These are phyloP conservation scores for Colletotrichum nymphaeae DNA, from an alignment of 2,329 filamentous ascomycete genomes.

Conservation along the genomic window DNA sequence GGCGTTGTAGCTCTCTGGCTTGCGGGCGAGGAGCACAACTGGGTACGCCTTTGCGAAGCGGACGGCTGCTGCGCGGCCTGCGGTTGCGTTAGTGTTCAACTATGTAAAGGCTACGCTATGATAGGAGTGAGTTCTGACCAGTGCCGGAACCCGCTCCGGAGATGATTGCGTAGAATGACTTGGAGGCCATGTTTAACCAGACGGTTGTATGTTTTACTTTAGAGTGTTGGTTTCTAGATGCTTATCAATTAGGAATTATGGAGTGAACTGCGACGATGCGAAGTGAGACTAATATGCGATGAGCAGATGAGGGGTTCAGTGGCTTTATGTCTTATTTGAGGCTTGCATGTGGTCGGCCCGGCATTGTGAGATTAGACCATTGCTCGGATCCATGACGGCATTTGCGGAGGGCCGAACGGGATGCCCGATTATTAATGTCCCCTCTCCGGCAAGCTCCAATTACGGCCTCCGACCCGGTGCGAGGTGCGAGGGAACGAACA, in stretches of 20 bases:
- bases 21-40: conserved; percentile 80
- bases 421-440: conserved; percentile 28
- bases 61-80: conserved; percentile 62
- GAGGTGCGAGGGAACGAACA: not conserved
- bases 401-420: conserved; percentile 26
- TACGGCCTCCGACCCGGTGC: conserved; percentile 6
- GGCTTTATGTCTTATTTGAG: conserved; percentile 10
- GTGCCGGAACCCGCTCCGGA: conserved; percentile 81
- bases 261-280: not conserved
- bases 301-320: not conserved
- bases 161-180: conserved; percentile 70
- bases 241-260: not conserved
- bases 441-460: conserved; percentile 13
- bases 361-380: conserved; percentile 20
- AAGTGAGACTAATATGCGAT: not conserved
- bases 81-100: conserved; percentile 35
- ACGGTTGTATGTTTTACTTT: not conserved
- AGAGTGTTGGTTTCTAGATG: not conserved
- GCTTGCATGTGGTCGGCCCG: not conserved
- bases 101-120: conserved; percentile 70
- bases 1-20: conserved; percentile 71
- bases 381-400: conserved; percentile 32
- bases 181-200: conserved; percentile 42
- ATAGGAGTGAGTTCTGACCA: conserved; percentile 65
- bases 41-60: conserved; percentile 75